Base-by-base conservation (phyloP, 2,329 filamentous ascomycete genomes). In the Neophaeococcomyces aloes region DNA sequence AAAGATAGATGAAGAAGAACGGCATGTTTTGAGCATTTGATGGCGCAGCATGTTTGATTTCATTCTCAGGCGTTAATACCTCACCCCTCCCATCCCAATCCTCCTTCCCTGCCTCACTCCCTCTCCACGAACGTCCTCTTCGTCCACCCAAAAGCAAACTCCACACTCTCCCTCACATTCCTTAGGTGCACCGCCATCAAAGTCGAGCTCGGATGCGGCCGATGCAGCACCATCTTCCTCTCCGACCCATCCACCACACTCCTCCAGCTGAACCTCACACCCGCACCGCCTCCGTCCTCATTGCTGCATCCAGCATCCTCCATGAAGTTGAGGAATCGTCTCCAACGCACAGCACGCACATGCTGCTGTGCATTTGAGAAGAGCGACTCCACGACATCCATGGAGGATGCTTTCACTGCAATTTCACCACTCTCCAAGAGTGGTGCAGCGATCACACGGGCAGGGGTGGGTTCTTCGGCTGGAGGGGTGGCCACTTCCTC, bases 361-460 rank as follows among this genome's bases (percentile, higher is more conserved):
- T 39, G 10, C 13, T 39, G 10, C 18, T 31, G 37, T 21, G 37
- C 37, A 19, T 39, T 39, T 3, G 37, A 29, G 25, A 39, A 31
- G 11, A 39, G 25, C 3, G 25, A 30, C 13, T 14, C 27, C 18
- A 31, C 37, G 17, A 39, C 29, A 14, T 29, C 25, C 14, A 39
- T 15, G 25, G 14, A 31, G n/a, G 25, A 18, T 13, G 17, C 25
- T 14, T 31, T 31, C 21, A 39, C 25, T 7, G 23, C 15, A 31
- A 39, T 39, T 4, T 39, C 25, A 14, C 15, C 29, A 7, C 21
- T 15, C 23, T 27, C 23, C 23, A 27, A 27, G 8, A 25, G 17
- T 25, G 14, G 37, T 18, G 23, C 27, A 11, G 37, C 18, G 8
- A 14, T 21, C 27, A 17, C 10, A 4, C 15, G 27, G 14, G 25